phyloP scores from a whole-genome alignment of 352 stramenopile genomes.

The Pythium coloratum region DNA sequence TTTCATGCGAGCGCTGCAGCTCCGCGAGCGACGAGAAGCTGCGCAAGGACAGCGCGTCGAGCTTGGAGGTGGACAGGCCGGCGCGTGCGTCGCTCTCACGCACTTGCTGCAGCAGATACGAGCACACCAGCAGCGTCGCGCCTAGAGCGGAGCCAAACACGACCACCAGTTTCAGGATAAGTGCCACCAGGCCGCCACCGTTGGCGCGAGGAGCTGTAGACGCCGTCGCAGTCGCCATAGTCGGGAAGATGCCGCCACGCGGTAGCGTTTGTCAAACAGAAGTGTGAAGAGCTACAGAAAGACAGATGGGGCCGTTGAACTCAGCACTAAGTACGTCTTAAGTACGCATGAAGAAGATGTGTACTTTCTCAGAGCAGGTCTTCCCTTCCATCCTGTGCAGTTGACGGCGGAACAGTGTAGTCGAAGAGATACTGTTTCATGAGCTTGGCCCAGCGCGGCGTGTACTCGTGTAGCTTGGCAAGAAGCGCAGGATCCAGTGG shows the following conservation, averaged over 20 bases:
- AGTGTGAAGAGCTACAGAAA: not conserved
- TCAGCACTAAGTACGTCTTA: constrained; percentile 10
- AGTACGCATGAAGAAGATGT: not conserved
- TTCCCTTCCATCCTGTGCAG: not conserved
- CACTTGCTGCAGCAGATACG: constrained; percentile 46
- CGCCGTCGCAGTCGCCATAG: not conserved
- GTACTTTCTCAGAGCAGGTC: not conserved
- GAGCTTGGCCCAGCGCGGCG: not conserved
- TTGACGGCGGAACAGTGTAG: not conserved
- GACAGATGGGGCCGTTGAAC: not conserved
- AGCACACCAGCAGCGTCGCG: constrained; percentile 38
- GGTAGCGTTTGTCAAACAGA: constrained; percentile 1
- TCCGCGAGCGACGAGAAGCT: constrained; percentile 64
- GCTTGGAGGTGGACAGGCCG: constrained; percentile 41
- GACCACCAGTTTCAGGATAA: constrained; percentile 38
- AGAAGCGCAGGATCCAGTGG: not conserved
- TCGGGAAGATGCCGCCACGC: not conserved
- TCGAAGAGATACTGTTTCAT: constrained; percentile 17
- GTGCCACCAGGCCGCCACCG: constrained; percentile 13
- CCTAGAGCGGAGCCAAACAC: constrained; percentile 41
- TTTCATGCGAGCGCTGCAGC: constrained; percentile 60
- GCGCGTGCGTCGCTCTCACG: constrained; percentile 42
- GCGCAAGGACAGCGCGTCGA: constrained; percentile 55
- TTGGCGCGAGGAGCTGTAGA: not conserved
- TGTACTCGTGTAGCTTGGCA: not conserved